Evolutionary conservation across 108 stramenopile species (phyloP), one percentile per base, ranked within the genome.

Genomic region (Chaetoceros muelleri): DNA sequence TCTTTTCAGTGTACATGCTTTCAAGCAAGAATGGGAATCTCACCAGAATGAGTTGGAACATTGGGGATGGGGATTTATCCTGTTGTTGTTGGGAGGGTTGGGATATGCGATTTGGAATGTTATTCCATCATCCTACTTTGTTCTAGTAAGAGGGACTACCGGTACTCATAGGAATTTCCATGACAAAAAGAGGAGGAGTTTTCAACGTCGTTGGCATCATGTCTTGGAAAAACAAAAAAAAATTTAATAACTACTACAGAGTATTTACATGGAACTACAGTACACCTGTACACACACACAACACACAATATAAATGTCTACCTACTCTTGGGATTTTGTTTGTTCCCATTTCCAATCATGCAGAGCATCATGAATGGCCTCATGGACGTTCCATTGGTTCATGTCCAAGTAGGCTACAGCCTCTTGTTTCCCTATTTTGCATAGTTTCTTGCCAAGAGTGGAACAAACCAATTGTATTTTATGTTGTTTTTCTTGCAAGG

Each of bases 321-420:
- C n/a, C n/a, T n/a, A n/a, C n/a, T n/a, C n/a, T n/a, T n/a, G n/a
- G n/a, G n/a, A n/a, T n/a, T n/a, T n/a, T n/a, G n/a, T n/a, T n/a
- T n/a, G n/a, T 18, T 22, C 23, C 23, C 23, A 22, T 49, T n/a
- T n/a, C 7, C 7, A 23, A 7, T 22, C 23, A 7, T 7, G n/a
- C n/a, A 7, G 24, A 1, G 72, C 81, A 53, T 73, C 71, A 44
- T 71, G 60, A 18, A 79, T 25, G 0, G 81, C 74, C 28, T 52
- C 46, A 0, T 46, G 55, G 30, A 79, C n/a, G 63, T 76, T 59
- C 78, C 81, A 79, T 58, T 78, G 78, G 46, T 67, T 67, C 54
- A 82, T 55, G 53, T 76, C 78, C 23, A 82, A 45, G 60, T 79
- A 82, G 10, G 67, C 67, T 31, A 62, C 59, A 16, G 81, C 81